A percentile compares a stretch with the other conserved stretches of the same genome.
These are phyloP conservation scores for Physaria fendleri DNA, from an alignment of 345 rosid species.

Conservation along the genomic window DNA sequence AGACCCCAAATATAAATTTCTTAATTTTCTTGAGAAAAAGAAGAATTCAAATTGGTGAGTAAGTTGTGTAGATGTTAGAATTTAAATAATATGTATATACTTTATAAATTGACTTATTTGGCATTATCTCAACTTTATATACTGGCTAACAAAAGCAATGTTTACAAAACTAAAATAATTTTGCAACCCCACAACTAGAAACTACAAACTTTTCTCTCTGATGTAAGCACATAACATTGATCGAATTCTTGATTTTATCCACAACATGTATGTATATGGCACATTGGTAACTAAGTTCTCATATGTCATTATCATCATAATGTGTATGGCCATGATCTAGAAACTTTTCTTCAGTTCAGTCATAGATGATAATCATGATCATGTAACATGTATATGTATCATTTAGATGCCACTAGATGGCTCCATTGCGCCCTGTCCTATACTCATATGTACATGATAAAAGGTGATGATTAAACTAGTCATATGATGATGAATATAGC, in stretches of 20 bases:
- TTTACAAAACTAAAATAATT: slow-evolving; percentile 44
- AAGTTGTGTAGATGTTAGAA: slow-evolving; percentile 8
- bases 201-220: slow-evolving; percentile 32
- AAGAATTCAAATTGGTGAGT: background rate
- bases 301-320: slow-evolving; percentile 17
- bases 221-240: slow-evolving; percentile 46
- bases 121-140: slow-evolving; percentile 28
- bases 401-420: slow-evolving; percentile 23
- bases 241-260: slow-evolving; percentile 45
- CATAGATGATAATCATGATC: slow-evolving; percentile 14
- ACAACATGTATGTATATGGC: slow-evolving; percentile 22
- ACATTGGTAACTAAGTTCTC: slow-evolving; percentile 3
- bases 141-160: slow-evolving; percentile 25
- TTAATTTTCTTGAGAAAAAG: background rate
- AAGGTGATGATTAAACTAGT: background rate
- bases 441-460: background rate
- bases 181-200: slow-evolving; percentile 41
- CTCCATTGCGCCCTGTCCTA: background rate
- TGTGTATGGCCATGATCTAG: background rate
- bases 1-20: background rate
- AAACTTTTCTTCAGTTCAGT: background rate
- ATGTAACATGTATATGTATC: background rate
- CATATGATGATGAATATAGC: background rate
- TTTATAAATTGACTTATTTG: slow-evolving; percentile 47
- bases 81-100: slow-evolving; percentile 13